Conservation (phyloP, 768 basidiomycete genomes). For the Naematelia encephala region DNA sequence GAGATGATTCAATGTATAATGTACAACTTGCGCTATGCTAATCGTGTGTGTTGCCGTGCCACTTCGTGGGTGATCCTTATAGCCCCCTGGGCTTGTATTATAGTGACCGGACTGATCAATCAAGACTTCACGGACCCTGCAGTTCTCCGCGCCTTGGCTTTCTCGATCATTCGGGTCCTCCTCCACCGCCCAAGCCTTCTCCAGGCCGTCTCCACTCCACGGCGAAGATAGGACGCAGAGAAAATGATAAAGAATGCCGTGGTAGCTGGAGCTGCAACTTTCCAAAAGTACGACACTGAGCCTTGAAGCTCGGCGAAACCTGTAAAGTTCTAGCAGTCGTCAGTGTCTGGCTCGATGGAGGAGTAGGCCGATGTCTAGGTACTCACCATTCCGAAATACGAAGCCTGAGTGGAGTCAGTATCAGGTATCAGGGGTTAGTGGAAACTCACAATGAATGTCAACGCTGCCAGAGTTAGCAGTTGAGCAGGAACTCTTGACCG, state of each 20-base stretch:
- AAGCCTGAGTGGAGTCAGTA: slow-evolving; percentile 16
- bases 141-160: neutral
- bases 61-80: too few relatives aligned
- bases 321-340: slow-evolving; percentile 32
- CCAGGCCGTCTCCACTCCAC: slow-evolving; percentile 18
- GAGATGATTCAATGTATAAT: too few relatives aligned
- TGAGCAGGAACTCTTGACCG: neutral
- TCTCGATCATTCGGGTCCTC: slow-evolving; percentile 17
- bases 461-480: neutral
- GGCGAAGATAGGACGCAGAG: slow-evolving; percentile 36
- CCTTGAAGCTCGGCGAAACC: slow-evolving; percentile 29
- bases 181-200: slow-evolving; percentile 22
- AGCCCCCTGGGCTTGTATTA: too few relatives aligned
- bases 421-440: too few relatives aligned
- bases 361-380: neutral
- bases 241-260: slow-evolving; percentile 48
- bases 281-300: slow-evolving; percentile 46
- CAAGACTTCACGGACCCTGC: neutral
- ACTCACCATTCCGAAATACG: slow-evolving; percentile 45
- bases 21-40: too few relatives aligned
- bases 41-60: too few relatives aligned
- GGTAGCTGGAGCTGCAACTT: slow-evolving; percentile 42
- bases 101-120: too few relatives aligned
- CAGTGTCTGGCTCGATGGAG: neutral
- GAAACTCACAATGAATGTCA: slow-evolving; percentile 27